phyloP scores from a whole-genome alignment of 371 early-diverging fungal genomes.

The Amoeboaphelidium protococcarum region DNA sequence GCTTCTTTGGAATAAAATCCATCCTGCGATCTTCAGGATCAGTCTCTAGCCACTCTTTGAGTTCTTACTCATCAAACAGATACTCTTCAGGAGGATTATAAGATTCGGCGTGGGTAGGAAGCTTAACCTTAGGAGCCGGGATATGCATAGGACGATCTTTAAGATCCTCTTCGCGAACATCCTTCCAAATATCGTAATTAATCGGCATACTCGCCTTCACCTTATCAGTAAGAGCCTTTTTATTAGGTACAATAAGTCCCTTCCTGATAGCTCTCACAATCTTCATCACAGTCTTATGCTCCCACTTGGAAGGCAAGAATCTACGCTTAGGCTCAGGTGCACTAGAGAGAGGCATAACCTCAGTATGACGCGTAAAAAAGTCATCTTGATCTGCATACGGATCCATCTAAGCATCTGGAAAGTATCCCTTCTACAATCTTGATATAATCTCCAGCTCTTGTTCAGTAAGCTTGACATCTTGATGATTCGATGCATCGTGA shows the following conservation, averaged over 20 bases:
- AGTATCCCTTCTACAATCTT: constrained; percentile 43
- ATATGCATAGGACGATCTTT: constrained; percentile 34
- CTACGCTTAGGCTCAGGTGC: constrained; percentile 82
- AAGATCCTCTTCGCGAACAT: constrained; percentile 25
- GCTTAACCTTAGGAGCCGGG: constrained; percentile 62
- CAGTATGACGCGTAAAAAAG: constrained; percentile 49
- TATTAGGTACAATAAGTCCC: constrained; percentile 43
- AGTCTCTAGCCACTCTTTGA: constrained; percentile 36
- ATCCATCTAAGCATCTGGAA: constrained; percentile 55
- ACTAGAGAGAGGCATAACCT: constrained; percentile 42
- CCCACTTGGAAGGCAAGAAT: constrained; percentile 80
- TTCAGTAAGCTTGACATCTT: constrained; percentile 47
- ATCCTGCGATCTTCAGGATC: constrained; percentile 52
- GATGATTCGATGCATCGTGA: constrained; percentile 44
- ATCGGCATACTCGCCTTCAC: constrained; percentile 18
- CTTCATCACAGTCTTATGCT: constrained; percentile 67
- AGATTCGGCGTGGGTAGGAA: constrained; percentile 76
- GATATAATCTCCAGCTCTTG: constrained; percentile 75
- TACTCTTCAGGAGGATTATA: constrained; percentile 95
- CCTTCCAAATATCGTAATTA: constrained; percentile 61
- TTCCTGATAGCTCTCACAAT: constrained; percentile 76
- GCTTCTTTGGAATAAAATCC: constrained; percentile 61
- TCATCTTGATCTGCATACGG: constrained; percentile 32
- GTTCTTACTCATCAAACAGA: constrained; percentile 50
- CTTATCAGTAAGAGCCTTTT: constrained; percentile 3